phyloP scores from a whole-genome alignment of 495 filamentous ascomycete genomes.

The Rhypophila decipiens region DNA sequence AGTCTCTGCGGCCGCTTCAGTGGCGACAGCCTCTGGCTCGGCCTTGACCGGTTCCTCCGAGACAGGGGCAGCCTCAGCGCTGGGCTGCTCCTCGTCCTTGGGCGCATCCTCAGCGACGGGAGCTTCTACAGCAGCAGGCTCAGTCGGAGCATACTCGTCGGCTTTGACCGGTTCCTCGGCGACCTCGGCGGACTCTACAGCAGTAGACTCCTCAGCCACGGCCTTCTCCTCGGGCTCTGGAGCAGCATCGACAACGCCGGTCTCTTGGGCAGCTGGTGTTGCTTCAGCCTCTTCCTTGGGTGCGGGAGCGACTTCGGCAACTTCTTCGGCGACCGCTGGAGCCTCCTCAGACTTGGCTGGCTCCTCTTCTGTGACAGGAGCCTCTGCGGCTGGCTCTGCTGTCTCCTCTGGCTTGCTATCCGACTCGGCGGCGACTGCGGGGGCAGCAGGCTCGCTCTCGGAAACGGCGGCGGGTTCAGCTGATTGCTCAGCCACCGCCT shows the following conservation, averaged over 20 bases:
- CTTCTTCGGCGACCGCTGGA: neutral
- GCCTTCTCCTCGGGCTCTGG: neutral
- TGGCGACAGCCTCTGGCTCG: neutral
- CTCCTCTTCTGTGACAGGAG: neutral
- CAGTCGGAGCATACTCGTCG: neutral
- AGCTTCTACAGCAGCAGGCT: neutral
- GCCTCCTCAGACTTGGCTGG: neutral
- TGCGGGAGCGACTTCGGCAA: neutral
- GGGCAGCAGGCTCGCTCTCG: neutral
- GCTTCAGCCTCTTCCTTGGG: neutral
- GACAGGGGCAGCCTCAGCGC: neutral
- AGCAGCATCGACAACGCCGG: neutral
- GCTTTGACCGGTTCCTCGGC: neutral
- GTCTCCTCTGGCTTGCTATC: neutral
- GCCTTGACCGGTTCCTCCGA: conserved; percentile 1
- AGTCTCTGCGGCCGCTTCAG: neutral
- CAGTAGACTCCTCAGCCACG: neutral
- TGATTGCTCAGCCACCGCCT: conserved; percentile 2
- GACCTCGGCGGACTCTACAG: neutral
- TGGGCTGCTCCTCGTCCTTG: neutral
- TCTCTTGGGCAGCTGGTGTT: neutral
- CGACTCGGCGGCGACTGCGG: neutral
- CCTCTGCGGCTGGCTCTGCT: neutral
- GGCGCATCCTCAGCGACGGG: neutral
- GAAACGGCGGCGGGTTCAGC: neutral